Evolutionary conservation across 2,329 filamentous ascomycete species (phyloP).

Genomic region (Dactylellina drechsleri): DNA sequence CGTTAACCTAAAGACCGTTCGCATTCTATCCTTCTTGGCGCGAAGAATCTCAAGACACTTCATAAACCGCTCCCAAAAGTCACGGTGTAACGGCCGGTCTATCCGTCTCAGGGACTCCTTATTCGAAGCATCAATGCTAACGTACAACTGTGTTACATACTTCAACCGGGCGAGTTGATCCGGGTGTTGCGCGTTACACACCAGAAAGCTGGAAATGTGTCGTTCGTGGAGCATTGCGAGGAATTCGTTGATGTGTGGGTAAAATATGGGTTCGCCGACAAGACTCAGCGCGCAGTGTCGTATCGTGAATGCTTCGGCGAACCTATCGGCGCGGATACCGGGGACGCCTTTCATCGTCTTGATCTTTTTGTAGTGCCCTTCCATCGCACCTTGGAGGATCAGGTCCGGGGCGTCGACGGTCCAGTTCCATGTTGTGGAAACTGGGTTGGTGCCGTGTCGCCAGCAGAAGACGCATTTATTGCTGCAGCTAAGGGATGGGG

Average conservation of each 20-base stretch:
- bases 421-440: conserved; percentile 97
- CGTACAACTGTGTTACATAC: conserved; percentile 93
- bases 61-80: conserved; percentile 97
- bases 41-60: conserved; percentile 88
- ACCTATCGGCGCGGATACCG: conserved; percentile 89
- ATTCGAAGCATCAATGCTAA: conserved; percentile 94
- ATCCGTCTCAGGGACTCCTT: conserved; percentile 86
- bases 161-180: conserved; percentile 84
- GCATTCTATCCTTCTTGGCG: conserved; percentile 82
- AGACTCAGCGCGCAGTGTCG: conserved; percentile 90
- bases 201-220: conserved; percentile 90
- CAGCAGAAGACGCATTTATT: conserved; percentile 99
- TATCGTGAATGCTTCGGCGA: conserved; percentile 90
- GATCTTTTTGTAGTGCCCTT: conserved; percentile 95
- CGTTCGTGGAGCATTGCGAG: conserved; percentile 82
- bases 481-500: conserved; percentile 90
- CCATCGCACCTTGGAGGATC: conserved; percentile 90
- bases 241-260: conserved; percentile 95
- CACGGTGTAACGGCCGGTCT: conserved; percentile 88
- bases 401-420: conserved; percentile 88
- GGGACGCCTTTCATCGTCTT: conserved; percentile 96
- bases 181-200: conserved; percentile 97
- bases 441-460: conserved; percentile 96
- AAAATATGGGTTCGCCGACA: conserved; percentile 98
- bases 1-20: conserved; percentile 93